Conservation (phyloP, 2,329 filamentous ascomycete genomes). For the Chaetomiaceae sp. region DNA sequence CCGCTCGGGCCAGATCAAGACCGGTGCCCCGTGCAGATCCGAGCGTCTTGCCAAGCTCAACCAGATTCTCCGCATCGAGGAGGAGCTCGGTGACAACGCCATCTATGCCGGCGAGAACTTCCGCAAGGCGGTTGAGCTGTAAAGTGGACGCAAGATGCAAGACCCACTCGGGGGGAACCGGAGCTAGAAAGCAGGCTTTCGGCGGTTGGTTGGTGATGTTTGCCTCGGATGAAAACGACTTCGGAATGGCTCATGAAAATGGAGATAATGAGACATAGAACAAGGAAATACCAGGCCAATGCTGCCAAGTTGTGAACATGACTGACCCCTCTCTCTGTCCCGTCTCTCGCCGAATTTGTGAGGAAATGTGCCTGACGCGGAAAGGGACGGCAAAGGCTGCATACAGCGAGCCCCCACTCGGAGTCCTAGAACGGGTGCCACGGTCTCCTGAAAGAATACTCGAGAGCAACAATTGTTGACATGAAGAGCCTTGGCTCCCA, state of each 20-base stretch:
- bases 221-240: slow-evolving; percentile 21
- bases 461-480: no score
- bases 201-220: slow-evolving; percentile 15
- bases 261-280: slow-evolving; percentile 21
- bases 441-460: no score
- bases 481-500: no score
- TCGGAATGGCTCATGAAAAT: slow-evolving; percentile 25
- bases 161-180: slow-evolving; percentile 18
- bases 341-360: background rate
- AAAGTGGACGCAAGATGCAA: slow-evolving; percentile 37
- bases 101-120: slow-evolving; percentile 90
- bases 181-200: slow-evolving; percentile 7
- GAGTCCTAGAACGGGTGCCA: no score
- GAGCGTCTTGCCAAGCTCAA: slow-evolving; percentile 99
- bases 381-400: background rate
- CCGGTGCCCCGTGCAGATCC: slow-evolving; percentile 89
- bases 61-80: slow-evolving; percentile 99
- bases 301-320: background rate
- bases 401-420: no score
- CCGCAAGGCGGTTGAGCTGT: slow-evolving; percentile 85
- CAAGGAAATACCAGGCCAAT: slow-evolving; percentile 23
- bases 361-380: background rate
- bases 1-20: slow-evolving; percentile 97
- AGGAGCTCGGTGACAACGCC: slow-evolving; percentile 90
- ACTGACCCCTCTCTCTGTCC: background rate